These are phyloP conservation scores for Termitomyces sp. DNA, from an alignment of 768 basidiomycete genomes.

Conservation along the genomic window DNA sequence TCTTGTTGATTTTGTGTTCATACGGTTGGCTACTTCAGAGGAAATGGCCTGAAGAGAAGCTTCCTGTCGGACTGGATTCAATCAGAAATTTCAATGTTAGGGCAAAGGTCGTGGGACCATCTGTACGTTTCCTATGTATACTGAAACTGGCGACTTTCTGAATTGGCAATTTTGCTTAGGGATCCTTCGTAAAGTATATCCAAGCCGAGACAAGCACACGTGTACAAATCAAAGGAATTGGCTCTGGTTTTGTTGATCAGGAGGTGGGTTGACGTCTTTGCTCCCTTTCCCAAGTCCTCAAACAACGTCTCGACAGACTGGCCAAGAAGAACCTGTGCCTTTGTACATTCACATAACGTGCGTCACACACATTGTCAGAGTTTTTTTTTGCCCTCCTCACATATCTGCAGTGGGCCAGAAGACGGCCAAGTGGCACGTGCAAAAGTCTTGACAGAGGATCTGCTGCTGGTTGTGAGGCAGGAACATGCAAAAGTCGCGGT, in stretches of 20 bases:
- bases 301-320: constrained; percentile 4
- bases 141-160: not conserved
- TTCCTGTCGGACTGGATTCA: constrained; percentile 84
- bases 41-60: constrained; percentile 98
- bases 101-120: constrained; percentile 96
- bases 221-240: constrained; percentile 95
- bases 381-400: not conserved
- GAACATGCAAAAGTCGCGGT: constrained; percentile 77
- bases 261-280: constrained; percentile 52
- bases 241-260: constrained; percentile 92
- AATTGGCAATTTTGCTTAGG: constrained; percentile 37
- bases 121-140: constrained; percentile 42
- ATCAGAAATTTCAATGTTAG: constrained; percentile 97
- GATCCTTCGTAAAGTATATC: constrained; percentile 97
- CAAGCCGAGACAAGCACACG: constrained; percentile 94
- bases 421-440: constrained; percentile 77
- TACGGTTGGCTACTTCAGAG: constrained; percentile 39
- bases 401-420: constrained; percentile 39
- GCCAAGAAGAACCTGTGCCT: constrained; percentile 68
- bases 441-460: constrained; percentile 76
- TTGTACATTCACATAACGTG: constrained; percentile 92
- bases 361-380: constrained; percentile 22
- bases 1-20: not conserved
- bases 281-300: too few species aligned
- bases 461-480: constrained; percentile 79